Evolutionary conservation across 768 basidiomycete species (phyloP), one percentile per base, ranked within the genome.

Genomic region (Austroboletus festivus): DNA sequence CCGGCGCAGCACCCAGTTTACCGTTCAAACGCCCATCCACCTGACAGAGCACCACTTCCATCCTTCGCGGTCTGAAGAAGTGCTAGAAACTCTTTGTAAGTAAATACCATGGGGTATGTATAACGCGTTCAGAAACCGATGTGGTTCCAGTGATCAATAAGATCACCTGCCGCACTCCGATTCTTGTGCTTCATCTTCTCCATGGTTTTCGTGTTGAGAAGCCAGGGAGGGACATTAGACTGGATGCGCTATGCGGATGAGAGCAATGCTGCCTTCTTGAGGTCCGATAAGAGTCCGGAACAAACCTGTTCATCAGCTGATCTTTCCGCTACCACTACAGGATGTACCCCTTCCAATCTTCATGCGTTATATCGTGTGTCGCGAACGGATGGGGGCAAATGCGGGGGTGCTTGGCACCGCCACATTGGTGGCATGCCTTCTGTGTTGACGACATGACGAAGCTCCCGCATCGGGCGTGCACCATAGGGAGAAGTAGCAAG

Each of bases 71-170:
- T 37, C 71, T 68, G 48, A 79, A 79, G 65, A 78, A 79, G 62
- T 71, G 67, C 78, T 79, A 38, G 13, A 39, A 30, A 10, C 5
- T 4, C 8, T 16, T 2, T 20, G 24, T 4, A 53, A 24, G 19
- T 13, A 33, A 3, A 10, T 4, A 19, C 12, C 12, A 44, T 21
- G 18, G n/a, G n/a, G n/a, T n/a, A 1, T 22, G 13, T 6, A 11
- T 34, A n/a, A 35, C 6, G 35, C 18, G 35, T 6, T 12, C 15
- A 20, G 38, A 28, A 5, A 60, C 62, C 4, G 19, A 79, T 79
- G 37, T 76, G 69, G 48, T 81, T 81, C 79, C 79, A 81, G 46
- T 65, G 61, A 44, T 75, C 73, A 15, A 81, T 58, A 1, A 75
- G 45, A 18, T 76, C 65, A 10, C 67, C 68, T 11, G 73, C 75